A percentile compares a stretch with the other conserved stretches of the same genome.
Evolutionary conservation across 2,329 filamentous ascomycete species (phyloP).

Genomic region (Verticillium isaacii): DNA sequence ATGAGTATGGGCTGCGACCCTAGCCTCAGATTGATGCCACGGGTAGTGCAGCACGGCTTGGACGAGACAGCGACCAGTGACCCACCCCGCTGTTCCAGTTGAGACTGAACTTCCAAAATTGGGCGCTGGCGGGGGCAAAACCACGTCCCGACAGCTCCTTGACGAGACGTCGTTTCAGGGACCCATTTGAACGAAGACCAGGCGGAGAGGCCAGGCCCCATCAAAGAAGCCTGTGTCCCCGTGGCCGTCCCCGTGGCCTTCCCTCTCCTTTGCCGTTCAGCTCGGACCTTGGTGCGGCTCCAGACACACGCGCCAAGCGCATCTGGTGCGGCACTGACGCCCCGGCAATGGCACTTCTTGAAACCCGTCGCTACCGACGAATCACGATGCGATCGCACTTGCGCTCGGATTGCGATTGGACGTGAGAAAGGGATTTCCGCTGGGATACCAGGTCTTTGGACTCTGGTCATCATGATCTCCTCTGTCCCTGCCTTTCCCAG

Average conservation of each 20-base stretch:
- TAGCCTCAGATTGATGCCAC: not conserved
- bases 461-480: not conserved
- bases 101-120: not conserved
- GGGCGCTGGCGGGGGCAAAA: not conserved
- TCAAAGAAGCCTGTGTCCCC: not conserved
- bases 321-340: not conserved
- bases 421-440: not conserved
- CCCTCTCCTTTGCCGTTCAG: not conserved
- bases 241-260: not conserved
- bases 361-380: not conserved
- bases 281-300: not conserved
- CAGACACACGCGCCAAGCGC: not conserved
- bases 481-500: not conserved
- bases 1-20: not conserved
- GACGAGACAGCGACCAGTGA: not conserved
- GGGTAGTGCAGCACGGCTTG: not conserved
- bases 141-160: not conserved
- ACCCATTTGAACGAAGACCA: not conserved
- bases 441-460: not conserved
- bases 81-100: not conserved
- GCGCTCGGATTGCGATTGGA: not conserved
- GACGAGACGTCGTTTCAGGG: not conserved
- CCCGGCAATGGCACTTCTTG: not conserved
- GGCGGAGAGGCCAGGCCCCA: not conserved
- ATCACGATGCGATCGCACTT: not conserved